A percentile compares a stretch with the other conserved stretches of the same genome.
Conservation (phyloP, 1,284 basidiomycete species). For the Trichosporon coremiiforme region DNA sequence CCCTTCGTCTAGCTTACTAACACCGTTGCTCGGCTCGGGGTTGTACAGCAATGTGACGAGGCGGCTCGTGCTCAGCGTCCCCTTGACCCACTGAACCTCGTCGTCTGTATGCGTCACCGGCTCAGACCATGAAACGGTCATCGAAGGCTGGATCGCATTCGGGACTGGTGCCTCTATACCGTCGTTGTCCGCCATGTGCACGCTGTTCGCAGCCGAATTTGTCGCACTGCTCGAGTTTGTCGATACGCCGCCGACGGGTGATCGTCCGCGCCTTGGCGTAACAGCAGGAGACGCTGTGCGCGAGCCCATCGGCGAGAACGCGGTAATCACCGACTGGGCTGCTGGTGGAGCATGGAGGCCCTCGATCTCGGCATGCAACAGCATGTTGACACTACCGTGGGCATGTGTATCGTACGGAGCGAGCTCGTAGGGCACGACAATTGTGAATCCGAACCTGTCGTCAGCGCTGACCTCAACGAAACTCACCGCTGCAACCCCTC, state of each 20-base stretch:
- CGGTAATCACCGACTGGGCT: background rate
- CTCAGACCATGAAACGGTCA: slow-evolving; percentile 32
- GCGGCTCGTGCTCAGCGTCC: slow-evolving; percentile 29
- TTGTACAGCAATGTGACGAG: slow-evolving; percentile 39
- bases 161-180: slow-evolving; percentile 9
- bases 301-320: slow-evolving; percentile 10
- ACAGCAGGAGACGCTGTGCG: background rate
- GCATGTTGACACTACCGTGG: slow-evolving; percentile 30
- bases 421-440: slow-evolving; percentile 36
- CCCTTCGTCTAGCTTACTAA: slow-evolving; percentile 33
- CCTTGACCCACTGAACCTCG: slow-evolving; percentile 38
- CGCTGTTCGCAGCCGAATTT: background rate
- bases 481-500: slow-evolving; percentile 40
- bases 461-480: background rate
- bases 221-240: background rate
- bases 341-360: slow-evolving; percentile 24
- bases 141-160: slow-evolving; percentile 25
- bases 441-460: slow-evolving; percentile 37
- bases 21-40: slow-evolving; percentile 36
- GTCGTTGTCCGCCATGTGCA: slow-evolving; percentile 6
- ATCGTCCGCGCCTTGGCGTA: slow-evolving; percentile 19
- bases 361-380: slow-evolving; percentile 36
- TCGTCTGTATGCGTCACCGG: slow-evolving; percentile 23
- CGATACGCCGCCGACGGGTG: slow-evolving; percentile 19
- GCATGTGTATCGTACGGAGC: slow-evolving; percentile 40